Conservation (phyloP, 2,329 filamentous ascomycete genomes). For the Rosellinia necatrix region DNA sequence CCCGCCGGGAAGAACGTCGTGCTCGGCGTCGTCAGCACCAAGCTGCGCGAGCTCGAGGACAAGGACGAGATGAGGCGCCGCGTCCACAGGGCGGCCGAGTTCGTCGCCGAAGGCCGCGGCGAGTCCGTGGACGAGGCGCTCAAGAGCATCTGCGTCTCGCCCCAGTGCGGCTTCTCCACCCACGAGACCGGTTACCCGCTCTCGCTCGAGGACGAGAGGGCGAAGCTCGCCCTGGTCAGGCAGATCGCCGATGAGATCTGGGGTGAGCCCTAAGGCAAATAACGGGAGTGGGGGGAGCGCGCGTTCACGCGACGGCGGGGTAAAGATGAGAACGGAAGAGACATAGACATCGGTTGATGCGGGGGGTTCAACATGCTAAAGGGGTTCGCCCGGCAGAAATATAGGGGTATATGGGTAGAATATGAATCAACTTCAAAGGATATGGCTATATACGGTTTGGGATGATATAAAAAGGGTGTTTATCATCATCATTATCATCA, state of each 20-base stretch:
- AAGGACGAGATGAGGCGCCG: conserved; percentile 66
- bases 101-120: conserved; percentile 69
- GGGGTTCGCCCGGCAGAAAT: conserved; percentile 6
- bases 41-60: conserved; percentile 65
- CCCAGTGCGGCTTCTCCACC: conserved; percentile 76
- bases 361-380: conserved; percentile 33
- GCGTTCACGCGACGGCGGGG: neutral
- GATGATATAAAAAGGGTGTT: neutral
- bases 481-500: no score
- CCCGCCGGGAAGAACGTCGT: conserved; percentile 67
- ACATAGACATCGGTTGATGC: conserved; percentile 1
- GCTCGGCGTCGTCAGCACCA: conserved; percentile 66
- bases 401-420: conserved; percentile 10
- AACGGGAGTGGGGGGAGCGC: neutral
- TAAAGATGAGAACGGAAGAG: neutral
- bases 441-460: neutral
- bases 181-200: conserved; percentile 75
- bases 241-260: conserved; percentile 75
- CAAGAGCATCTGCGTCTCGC: conserved; percentile 68
- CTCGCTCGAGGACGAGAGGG: conserved; percentile 70
- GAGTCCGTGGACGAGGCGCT: conserved; percentile 70
- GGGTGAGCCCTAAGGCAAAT: conserved; percentile 50
- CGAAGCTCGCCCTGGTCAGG: conserved; percentile 72
- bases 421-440: conserved; percentile 38
- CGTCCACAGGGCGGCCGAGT: conserved; percentile 65